Evolutionary conservation across 2,329 filamentous ascomycete species (phyloP), one percentile per base, ranked within the genome.

Genomic region (Tothia fuscella): DNA sequence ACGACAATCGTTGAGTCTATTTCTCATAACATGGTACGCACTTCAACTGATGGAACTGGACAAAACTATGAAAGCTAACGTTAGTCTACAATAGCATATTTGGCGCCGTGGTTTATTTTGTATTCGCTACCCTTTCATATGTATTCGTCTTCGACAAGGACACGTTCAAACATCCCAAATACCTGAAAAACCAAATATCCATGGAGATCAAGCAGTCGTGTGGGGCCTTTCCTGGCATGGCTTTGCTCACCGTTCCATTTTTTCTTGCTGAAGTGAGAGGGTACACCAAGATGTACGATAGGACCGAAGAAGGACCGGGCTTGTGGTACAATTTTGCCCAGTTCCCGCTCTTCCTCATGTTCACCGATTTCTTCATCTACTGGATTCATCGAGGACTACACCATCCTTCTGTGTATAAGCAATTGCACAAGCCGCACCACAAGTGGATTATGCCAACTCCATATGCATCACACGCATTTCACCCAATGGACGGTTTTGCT

Each of bases 371-470:
- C 61, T 78, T 72, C 65, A 88, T 94, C 66, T 93, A 94, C 71
- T 85, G 82, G 73, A 89, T 93, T 54, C 87, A 93, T 67, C 81
- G 87, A 44, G 81, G 76, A 44, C 72, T 93, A 47, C 87, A 94
- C 64, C 80, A 87, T 62, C 83, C 83, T 13, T 56, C 64, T 35
- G 59, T 91, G 51, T 96, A 96, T 75, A 93, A 88, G 69, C 70
- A 70, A 50, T 72, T 95, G 38, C 89, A 96, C 75, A 96, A 96
- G 76, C 81, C 87, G 50, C 89, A 96, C 65, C 89, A 96, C 78
- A 95, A 94, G 70, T 96, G 89, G 89, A 95, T 96, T 64, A 93
- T 95, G 85, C 89, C 89, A 3, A 93, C 86, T 3, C 89, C 89
- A 1, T 95, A 77, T 60, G 88, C 89, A 31, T 87, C 81, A 52